Base-by-base conservation (phyloP, 345 rosid species). In the Lagerstroemia speciosa region DNA sequence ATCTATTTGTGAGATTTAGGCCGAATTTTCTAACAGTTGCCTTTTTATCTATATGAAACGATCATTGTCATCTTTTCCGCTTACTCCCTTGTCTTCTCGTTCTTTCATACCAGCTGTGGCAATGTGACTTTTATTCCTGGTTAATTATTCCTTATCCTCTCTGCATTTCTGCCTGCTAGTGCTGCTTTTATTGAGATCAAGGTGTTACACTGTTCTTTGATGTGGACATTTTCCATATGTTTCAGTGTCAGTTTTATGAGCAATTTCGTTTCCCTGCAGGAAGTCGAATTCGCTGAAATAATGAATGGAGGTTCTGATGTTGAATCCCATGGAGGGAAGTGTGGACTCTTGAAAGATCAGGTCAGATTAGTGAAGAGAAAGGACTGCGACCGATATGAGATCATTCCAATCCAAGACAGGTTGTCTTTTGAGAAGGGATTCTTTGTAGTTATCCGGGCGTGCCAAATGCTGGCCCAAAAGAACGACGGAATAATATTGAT, bases 381-480 rank as follows among this genome's bases (percentile, higher is more conserved):
- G 72, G 92, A 82, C 75, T 82, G 84, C 7, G 73, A 78, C 60
- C 92, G 94, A 37, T 75, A 84, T 72, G 90, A 87, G 80, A 86
- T 94, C 52, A 86, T 83, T 67, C 77, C 98, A 8, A 87, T 92
- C 69, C 87, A 83, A 74, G 87, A 88, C 75, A 71, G 80, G 37
- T 75, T 90, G 72, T 89, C 98, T 15, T 92, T 90, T 67, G 99
- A 90, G 79, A 94, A 94, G 76, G 99, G 99, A 19, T 94, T 94
- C 82, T 89, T 84, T 60, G 81, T 87, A 19, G 90, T 92, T 38
- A 84, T 94, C 70, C 98, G 98, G 16, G 96, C 96, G 7, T 85
- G 97, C 81, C 99, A 94, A 64, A 71, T 92, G 85, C 80, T 92
- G 29, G 89, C 91, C 38, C 97, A 94, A 78, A 88, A 83, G 78